Percentiles rank a stretch among this genome's conserved stretches.
Conservation (phyloP, 192 early-diverging fungal genomes). For the Entomortierella lignicola region DNA sequence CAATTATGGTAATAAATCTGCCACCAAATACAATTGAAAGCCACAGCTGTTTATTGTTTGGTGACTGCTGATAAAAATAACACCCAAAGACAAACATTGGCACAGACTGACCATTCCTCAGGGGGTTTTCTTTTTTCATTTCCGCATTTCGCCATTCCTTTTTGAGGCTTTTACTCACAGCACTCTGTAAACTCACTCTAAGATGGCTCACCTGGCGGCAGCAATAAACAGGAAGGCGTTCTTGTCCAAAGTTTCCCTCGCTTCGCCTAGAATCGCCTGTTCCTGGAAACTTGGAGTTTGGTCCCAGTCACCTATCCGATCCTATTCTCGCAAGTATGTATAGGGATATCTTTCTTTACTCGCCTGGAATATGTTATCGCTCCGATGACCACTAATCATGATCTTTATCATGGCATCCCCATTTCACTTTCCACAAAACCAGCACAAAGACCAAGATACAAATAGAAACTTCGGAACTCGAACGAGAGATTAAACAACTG, state of each 20-base stretch:
- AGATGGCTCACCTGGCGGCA: slow-evolving; percentile 31
- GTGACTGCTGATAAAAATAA: not conserved
- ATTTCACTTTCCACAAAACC: too few species aligned
- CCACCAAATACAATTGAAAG: too few species aligned
- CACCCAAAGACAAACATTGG: too few species aligned
- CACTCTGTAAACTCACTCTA: not conserved
- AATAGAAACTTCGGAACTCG: slow-evolving; percentile 39
- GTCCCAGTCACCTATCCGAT: slow-evolving; percentile 8
- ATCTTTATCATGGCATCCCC: not conserved
- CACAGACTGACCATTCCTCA: too few species aligned
- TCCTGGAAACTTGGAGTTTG: slow-evolving; percentile 1
- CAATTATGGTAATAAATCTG: too few species aligned
- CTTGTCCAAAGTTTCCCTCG: not conserved
- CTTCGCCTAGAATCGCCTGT: not conserved
- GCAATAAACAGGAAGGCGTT: slow-evolving; percentile 20
- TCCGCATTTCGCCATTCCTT: not conserved
- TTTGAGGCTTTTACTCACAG: not conserved
- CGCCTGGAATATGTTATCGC: too few species aligned
- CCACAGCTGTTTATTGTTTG: too few species aligned
- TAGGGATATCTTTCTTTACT: too few species aligned
- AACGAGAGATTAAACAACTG: slow-evolving; percentile 30
- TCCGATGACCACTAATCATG: not conserved
- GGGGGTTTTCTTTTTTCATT: not conserved
- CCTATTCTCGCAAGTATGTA: slow-evolving; percentile 37
- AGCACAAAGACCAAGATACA: slow-evolving; percentile 36